Conservation (phyloP, 2,329 filamentous ascomycete species). For the Alternaria novae-zelandiae region DNA sequence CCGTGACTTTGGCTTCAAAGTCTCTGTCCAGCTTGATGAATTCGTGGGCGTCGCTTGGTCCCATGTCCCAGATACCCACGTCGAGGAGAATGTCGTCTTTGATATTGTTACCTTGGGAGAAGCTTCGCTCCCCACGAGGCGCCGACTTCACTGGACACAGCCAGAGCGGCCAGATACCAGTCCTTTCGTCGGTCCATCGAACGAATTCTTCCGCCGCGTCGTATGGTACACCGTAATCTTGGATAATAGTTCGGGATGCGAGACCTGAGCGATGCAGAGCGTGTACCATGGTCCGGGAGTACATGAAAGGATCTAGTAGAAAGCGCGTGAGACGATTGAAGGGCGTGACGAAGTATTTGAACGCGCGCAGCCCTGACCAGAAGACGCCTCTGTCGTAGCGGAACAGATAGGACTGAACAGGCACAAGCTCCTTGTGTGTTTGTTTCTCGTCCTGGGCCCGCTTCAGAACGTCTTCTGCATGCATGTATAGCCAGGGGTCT, state of each 20-base stretch:
- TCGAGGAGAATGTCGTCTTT: slow-evolving; percentile 42
- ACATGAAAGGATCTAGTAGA: slow-evolving; percentile 66
- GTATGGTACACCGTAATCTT: slow-evolving; percentile 67
- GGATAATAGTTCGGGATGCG: slow-evolving; percentile 64
- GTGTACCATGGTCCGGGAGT: slow-evolving; percentile 67
- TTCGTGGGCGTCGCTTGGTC: slow-evolving; percentile 59
- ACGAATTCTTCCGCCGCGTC: slow-evolving; percentile 59
- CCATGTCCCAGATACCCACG: slow-evolving; percentile 80
- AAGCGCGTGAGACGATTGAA: slow-evolving; percentile 67
- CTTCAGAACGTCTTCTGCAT: slow-evolving; percentile 55
- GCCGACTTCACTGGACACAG: slow-evolving; percentile 59
- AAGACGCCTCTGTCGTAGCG: slow-evolving; percentile 70
- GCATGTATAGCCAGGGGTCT: slow-evolving; percentile 79
- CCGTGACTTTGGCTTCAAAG: slow-evolving; percentile 72
- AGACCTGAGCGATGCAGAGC: slow-evolving; percentile 66
- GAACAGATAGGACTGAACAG: slow-evolving; percentile 63
- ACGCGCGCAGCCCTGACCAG: slow-evolving; percentile 68
- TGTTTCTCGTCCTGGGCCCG: slow-evolving; percentile 7
- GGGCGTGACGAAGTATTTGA: slow-evolving; percentile 65
- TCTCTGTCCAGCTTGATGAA: slow-evolving; percentile 74
- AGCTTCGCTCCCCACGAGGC: slow-evolving; percentile 31
- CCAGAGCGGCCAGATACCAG: slow-evolving; percentile 64
- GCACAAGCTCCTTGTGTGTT: slow-evolving; percentile 50
- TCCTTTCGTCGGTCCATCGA: slow-evolving; percentile 56
- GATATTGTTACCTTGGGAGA: slow-evolving; percentile 38